Evolutionary conservation across 2,329 filamentous ascomycete species (phyloP).

Genomic region (Escovopsis sp.): DNA sequence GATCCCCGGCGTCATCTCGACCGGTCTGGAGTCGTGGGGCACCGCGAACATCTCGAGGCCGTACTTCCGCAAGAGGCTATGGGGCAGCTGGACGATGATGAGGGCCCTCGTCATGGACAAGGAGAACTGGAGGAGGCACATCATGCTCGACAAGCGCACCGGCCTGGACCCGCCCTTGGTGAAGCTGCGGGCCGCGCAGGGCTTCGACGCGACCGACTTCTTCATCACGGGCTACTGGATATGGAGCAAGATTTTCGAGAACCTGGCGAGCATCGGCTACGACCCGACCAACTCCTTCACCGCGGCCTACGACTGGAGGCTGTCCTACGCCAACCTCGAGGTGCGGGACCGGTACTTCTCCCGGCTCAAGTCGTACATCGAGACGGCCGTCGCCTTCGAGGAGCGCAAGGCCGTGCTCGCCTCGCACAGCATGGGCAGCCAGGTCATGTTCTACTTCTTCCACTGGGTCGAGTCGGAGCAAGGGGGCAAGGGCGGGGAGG

Average conservation of each 20-base stretch:
- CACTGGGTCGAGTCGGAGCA: conserved; percentile 65
- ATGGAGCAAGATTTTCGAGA: conserved; percentile 97
- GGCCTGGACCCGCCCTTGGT: conserved; percentile 81
- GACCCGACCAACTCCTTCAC: conserved; percentile 66
- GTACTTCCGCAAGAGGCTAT: conserved; percentile 87
- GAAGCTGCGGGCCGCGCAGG: conserved; percentile 84
- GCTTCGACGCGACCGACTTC: conserved; percentile 96
- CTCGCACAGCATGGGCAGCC: conserved; percentile 95
- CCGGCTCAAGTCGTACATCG: conserved; percentile 76
- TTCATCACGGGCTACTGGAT: conserved; percentile 92
- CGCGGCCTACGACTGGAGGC: conserved; percentile 75
- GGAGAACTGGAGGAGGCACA: conserved; percentile 84
- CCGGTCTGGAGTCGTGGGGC: conserved; percentile 91
- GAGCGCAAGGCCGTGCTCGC: conserved; percentile 71
- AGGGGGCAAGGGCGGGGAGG: conserved; percentile 65
- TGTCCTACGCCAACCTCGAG: conserved; percentile 83
- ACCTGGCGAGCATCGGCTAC: conserved; percentile 88
- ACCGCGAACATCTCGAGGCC: conserved; percentile 70
- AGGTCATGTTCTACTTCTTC: conserved; percentile 76
- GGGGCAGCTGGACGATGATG: conserved; percentile 99
- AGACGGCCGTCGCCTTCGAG: conserved; percentile 59
- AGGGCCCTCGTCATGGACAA: conserved; percentile 84
- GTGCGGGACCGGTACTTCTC: conserved; percentile 88
- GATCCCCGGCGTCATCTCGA: conserved; percentile 95
- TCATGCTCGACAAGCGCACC: conserved; percentile 88